These are phyloP conservation scores for Sutorius eximius DNA, from an alignment of 1,284 basidiomycete genomes.

Conservation along the genomic window DNA sequence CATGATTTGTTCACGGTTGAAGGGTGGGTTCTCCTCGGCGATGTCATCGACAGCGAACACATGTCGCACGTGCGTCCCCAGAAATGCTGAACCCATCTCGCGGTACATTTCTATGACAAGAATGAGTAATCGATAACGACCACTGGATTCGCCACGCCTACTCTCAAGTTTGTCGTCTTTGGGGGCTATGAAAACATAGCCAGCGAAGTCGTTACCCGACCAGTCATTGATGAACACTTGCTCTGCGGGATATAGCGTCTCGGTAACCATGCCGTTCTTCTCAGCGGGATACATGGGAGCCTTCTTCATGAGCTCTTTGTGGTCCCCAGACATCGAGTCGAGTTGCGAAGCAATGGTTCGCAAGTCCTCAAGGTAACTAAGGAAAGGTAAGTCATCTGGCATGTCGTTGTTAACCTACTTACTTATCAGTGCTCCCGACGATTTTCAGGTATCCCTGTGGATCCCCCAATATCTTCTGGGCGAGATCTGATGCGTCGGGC, in stretches of 20 bases:
- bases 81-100: conserved; percentile 21
- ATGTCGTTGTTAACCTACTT: not conserved
- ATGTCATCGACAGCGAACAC: too few relatives aligned
- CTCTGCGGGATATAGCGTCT: conserved; percentile 9
- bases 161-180: conserved; percentile 26
- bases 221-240: conserved; percentile 27
- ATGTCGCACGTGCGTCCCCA: conserved; percentile 23
- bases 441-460: conserved; percentile 20
- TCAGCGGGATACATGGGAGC: conserved; percentile 23
- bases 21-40: not conserved
- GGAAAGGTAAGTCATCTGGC: conserved; percentile 6
- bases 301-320: conserved; percentile 16
- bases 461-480: conserved; percentile 16
- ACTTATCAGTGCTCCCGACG: conserved; percentile 2
- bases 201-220: conserved; percentile 20
- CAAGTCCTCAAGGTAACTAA: conserved; percentile 28
- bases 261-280: not conserved
- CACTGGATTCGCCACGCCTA: too few relatives aligned
- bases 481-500: conserved; percentile 25
- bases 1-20: conserved; percentile 10
- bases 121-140: not conserved
- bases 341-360: conserved; percentile 18
- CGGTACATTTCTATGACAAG: conserved; percentile 17
- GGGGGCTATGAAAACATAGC: conserved; percentile 23
- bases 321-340: conserved; percentile 10